phyloP scores from a whole-genome alignment of 805 yeast genomes.

The Ogataea saltuana region DNA sequence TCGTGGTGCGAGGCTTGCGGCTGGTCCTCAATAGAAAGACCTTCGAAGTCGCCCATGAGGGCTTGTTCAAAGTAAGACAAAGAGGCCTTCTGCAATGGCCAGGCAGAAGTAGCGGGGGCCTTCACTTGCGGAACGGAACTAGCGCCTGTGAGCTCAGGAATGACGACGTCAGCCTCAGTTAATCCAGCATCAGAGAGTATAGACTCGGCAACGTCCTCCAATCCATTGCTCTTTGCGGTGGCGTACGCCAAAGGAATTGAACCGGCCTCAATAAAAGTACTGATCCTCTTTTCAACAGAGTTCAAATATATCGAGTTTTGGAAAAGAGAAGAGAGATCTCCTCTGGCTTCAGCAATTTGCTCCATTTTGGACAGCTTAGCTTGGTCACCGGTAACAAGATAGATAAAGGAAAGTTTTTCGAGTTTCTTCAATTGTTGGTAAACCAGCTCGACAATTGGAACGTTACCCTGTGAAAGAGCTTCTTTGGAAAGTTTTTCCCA shows the following conservation, averaged over 20 bases:
- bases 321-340: constrained; percentile 74
- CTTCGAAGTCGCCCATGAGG: constrained; percentile 73
- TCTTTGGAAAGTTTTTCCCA: constrained; percentile 87
- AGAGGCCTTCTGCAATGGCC: constrained; percentile 80
- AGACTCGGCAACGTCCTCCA: constrained; percentile 70
- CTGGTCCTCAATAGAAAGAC: constrained; percentile 50
- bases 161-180: constrained; percentile 56
- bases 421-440: constrained; percentile 85
- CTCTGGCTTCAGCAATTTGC: constrained; percentile 83
- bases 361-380: constrained; percentile 82
- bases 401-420: constrained; percentile 87
- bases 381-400: constrained; percentile 78
- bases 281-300: constrained; percentile 72
- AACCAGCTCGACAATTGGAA: constrained; percentile 79
- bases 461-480: constrained; percentile 88
- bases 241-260: constrained; percentile 89
- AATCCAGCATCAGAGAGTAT: constrained; percentile 72
- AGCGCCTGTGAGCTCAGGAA: constrained; percentile 39
- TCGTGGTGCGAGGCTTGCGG: constrained; percentile 18
- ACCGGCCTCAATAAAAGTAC: constrained; percentile 74
- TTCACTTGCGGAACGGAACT: constrained; percentile 50
- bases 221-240: constrained; percentile 83
- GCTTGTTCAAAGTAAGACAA: constrained; percentile 86
- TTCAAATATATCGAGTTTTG: constrained; percentile 80
- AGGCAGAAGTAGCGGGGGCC: constrained; percentile 49